These are phyloP conservation scores for Suillus alpinus DNA, from an alignment of 768 basidiomycete genomes.

Conservation along the genomic window DNA sequence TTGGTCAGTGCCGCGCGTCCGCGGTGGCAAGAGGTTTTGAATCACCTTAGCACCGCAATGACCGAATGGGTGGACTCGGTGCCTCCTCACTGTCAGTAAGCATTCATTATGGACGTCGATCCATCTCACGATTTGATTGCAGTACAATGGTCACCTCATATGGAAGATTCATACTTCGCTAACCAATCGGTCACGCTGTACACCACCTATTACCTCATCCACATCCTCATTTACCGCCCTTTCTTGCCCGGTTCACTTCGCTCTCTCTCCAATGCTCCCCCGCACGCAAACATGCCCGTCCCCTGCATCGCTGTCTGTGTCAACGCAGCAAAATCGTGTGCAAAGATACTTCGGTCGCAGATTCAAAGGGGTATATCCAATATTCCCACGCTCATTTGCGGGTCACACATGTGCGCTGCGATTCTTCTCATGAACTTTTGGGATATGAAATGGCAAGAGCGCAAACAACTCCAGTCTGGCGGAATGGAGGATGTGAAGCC, in stretches of 20 bases:
- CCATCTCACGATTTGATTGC: conserved; percentile 4
- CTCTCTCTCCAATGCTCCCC: conserved; percentile 19
- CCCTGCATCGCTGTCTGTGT: conserved; percentile 59
- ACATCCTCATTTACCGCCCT: conserved; percentile 69
- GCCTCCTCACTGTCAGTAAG: conserved; percentile 59
- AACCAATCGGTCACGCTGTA: conserved; percentile 58
- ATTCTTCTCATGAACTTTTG: conserved; percentile 57
- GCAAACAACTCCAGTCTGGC: conserved; percentile 24
- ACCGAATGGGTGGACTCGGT: conserved; percentile 70
- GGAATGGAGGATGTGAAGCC: conserved; percentile 29
- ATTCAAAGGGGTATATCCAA: conserved; percentile 44
- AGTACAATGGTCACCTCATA: conserved; percentile 62
- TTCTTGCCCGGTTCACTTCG: conserved; percentile 50
- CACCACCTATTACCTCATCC: conserved; percentile 55
- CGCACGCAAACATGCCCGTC: conserved; percentile 34
- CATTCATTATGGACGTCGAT: not conserved
- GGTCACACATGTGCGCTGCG: conserved; percentile 49
- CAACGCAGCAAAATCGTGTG: conserved; percentile 58
- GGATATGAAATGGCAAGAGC: conserved; percentile 50
- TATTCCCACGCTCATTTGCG: conserved; percentile 41
- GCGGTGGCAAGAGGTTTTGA: conserved; percentile 57
- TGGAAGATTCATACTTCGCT: conserved; percentile 45
- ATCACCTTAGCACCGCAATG: conserved; percentile 66
- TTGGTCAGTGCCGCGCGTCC: conserved; percentile 49
- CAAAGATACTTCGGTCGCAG: conserved; percentile 55